Evolutionary conservation across 176 grass and related monocot genomes (phyloP).

Genomic region (Zoysia pacifica): DNA sequence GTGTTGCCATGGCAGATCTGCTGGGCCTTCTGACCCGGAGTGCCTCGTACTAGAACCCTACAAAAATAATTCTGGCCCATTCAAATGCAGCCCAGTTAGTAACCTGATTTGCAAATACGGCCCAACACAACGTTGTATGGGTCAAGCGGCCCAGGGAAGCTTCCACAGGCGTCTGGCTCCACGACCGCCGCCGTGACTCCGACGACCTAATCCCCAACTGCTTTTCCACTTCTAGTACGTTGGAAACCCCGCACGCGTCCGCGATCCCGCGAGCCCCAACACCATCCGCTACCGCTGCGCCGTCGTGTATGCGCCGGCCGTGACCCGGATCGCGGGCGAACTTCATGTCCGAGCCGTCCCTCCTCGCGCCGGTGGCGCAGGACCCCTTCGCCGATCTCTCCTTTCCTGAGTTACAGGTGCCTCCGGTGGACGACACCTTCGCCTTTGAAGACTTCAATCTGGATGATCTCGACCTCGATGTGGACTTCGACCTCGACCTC

Average conservation of each 20-base stretch:
- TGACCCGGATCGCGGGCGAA: conserved; percentile 40
- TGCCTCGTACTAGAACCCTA: not conserved
- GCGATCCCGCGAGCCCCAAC: not conserved
- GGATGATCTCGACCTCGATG: conserved; percentile 47
- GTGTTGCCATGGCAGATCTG: conserved; percentile 54
- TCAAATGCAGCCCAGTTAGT: not conserved
- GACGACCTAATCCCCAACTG: conserved; percentile 10
- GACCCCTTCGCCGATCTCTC: conserved; percentile 36
- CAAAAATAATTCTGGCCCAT: no score
- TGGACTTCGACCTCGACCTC: conserved; percentile 51
- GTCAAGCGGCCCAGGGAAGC: not conserved
- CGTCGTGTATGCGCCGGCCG: conserved; percentile 27
- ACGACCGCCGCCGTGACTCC: conserved; percentile 6
- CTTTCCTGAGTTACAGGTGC: conserved; percentile 37
- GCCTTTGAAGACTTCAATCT: conserved; percentile 48
- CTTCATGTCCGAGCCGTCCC: conserved; percentile 48
- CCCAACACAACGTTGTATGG: not conserved
- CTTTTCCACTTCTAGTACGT: not conserved
- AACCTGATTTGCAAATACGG: not conserved
- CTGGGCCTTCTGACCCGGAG: conserved; percentile 8
- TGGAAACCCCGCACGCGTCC: conserved; percentile 35
- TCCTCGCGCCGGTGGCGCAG: conserved; percentile 15
- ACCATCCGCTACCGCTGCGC: not conserved
- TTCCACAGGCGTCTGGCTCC: conserved; percentile 38
- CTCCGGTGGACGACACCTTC: conserved; percentile 20